Evolutionary conservation across 768 basidiomycete species (phyloP), one percentile per base, ranked within the genome.

Genomic region (Mycena alexandri): DNA sequence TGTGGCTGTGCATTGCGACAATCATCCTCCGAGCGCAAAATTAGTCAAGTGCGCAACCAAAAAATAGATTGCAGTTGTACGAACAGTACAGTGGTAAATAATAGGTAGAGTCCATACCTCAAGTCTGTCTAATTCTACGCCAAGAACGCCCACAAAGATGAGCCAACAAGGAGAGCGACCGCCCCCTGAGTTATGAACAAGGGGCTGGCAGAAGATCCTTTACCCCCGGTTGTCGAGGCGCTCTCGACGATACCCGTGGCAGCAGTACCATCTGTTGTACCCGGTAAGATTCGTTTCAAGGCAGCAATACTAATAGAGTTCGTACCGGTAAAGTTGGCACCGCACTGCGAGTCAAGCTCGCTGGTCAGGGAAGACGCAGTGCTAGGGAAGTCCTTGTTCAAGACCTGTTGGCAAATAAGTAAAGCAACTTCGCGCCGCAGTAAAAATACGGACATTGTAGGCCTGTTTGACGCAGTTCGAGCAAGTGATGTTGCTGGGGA

Each of bases 251-350:
- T 80, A 22, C 74, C 76, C 1, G 80, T 71, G 11, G 83, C 83
- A 0, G 74, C 77, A 1, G 68, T 68, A 13, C 83, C 83, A 71
- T 85, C 84, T 84, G 57, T 34, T 42, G 46, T 41, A 65, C 25
- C 44, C 33, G 17, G 13, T 65, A 34, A 38, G 36, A 21, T 51
- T 56, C n/a, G 51, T n/a, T 43, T 47, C 34, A 16, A 59, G 24
- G 29, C 16, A 19, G 46, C 25, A 38, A 61, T 48, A 61, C 5
- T 25, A 17, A 67, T 47, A 46, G 16, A 17, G 38, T 13, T 76
- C 84, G 65, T 74, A 90, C 88, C 79, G 51, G 79, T 84, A 77
- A 89, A 90, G 14, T 78, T 77, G 47, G 85, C 71, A 14, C 89
- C 88, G 68, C 89, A 90, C 64, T 83, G 72, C 0, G 64, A 50